Base-by-base conservation (phyloP, 148 eudicot genomes). In the Rhododendron vialii region DNA sequence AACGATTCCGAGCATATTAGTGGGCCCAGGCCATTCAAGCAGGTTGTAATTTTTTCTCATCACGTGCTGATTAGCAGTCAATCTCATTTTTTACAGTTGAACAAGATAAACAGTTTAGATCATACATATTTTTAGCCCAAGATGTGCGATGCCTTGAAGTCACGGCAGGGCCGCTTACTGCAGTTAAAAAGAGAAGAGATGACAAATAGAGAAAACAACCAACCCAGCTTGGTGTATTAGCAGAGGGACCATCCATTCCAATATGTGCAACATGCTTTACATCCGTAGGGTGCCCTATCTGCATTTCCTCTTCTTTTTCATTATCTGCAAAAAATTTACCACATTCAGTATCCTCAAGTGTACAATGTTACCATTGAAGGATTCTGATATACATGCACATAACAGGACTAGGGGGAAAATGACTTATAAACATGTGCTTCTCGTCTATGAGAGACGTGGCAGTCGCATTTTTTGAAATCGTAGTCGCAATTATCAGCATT, bases 221-320 rank as follows among this genome's bases (percentile, higher is more conserved):
- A 36, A 88, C 89, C 89, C 89, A 88, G 81, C 83, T 88, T 41
- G 89, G 89, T 20, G 79, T 77, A 77, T 76, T 88, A 59, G 87
- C 81, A 59, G 89, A 85, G 33, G 89, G 82, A 51, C 89, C 89
- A 59, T 88, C 89, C 84, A 36, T 47, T 76, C 89, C 89, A 82
- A 88, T 88, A 36, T 88, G 89, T 82, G 89, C 87, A 75, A 88
- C 87, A 82, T 88, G 89, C 82, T 88, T 88, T 76, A 88, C 89
- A 69, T 88, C 87, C 67, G 89, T 88, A 82, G 89, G 89, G 22
- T 4, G 15, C 24, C 89, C 89, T 73, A 88, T 88, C 85, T 85
- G 41, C n/a, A 88, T 81, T 76, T 88, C 89, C 82, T 88, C 84
- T 84, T 84, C 85, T 85, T 88, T 88, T 35, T 88, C 89, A 76